These are phyloP conservation scores for Eucalyptus globulus DNA, from an alignment of 345 rosid species.

Conservation along the genomic window DNA sequence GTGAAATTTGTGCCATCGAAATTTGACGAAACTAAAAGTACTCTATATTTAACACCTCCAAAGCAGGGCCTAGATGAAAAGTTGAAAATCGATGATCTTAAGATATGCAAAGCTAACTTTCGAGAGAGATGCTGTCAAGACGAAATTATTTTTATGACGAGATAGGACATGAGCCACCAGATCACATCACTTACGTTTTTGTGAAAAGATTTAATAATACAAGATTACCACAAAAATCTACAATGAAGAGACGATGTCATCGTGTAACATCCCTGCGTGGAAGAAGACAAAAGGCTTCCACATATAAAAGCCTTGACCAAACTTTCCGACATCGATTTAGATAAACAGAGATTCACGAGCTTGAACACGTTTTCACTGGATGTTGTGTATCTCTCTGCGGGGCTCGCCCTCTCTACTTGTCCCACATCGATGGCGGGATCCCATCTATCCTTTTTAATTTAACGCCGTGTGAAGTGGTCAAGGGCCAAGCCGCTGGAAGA, in stretches of 20 bases:
- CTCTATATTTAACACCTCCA: not conserved
- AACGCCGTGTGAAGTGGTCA: fast-evolving
- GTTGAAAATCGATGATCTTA: not conserved
- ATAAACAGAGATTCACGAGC: not conserved
- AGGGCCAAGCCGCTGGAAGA: fast-evolving
- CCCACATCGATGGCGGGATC: fast-evolving
- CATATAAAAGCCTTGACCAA: not conserved
- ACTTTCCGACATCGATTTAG: not conserved
- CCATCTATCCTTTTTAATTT: not conserved
- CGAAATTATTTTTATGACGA: too few species aligned
- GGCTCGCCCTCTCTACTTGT: not conserved
- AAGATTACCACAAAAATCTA: not conserved
- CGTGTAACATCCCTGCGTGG: not conserved
- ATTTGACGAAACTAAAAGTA: not conserved
- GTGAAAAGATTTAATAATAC: not conserved
- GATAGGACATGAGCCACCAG: not conserved
- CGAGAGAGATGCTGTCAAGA: not conserved
- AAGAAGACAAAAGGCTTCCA: not conserved
- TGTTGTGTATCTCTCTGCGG: too few species aligned
- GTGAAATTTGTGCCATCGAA: not conserved
- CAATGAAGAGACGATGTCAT: not conserved
- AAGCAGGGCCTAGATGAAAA: not conserved
- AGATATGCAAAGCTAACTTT: not conserved
- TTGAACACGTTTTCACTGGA: too few species aligned
- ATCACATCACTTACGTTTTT: not conserved